Conservation (phyloP, 2,329 filamentous ascomycete species). For the Trichocomaceae sp. region DNA sequence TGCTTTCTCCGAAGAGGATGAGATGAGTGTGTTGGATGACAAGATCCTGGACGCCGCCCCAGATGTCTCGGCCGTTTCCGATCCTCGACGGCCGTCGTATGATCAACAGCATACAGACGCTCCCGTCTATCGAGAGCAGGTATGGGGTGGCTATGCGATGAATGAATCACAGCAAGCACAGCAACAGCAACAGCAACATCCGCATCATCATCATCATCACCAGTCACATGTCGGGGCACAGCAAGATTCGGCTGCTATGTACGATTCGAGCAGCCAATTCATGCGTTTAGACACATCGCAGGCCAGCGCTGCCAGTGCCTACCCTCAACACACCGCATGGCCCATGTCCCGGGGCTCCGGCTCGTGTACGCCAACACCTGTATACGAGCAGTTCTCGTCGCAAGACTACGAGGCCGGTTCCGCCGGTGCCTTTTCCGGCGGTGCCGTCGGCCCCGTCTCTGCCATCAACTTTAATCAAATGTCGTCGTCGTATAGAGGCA, state of each 20-base stretch:
- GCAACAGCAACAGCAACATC: slow-evolving; percentile 5
- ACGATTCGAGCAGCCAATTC: slow-evolving; percentile 52
- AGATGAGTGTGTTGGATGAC: slow-evolving; percentile 47
- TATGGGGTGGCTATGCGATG: slow-evolving; percentile 47
- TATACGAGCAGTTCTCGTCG: slow-evolving; percentile 58
- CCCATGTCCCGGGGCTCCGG: slow-evolving; percentile 59
- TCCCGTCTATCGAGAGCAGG: slow-evolving; percentile 43
- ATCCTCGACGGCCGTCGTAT: slow-evolving; percentile 41
- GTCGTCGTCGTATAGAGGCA: slow-evolving; percentile 40
- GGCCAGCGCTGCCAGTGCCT: slow-evolving; percentile 32
- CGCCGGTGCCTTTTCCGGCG: slow-evolving; percentile 37
- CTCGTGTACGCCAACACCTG: slow-evolving; percentile 66
- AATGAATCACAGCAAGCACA: slow-evolving; percentile 15
- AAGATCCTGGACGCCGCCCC: slow-evolving; percentile 46
- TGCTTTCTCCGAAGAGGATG: slow-evolving; percentile 42
- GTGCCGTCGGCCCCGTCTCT: slow-evolving; percentile 36
- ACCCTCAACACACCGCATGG: slow-evolving; percentile 53
- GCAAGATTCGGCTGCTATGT: slow-evolving; percentile 41
- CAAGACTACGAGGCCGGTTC: slow-evolving; percentile 45
- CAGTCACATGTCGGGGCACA: slow-evolving; percentile 23
- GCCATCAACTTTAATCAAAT: slow-evolving; percentile 34
- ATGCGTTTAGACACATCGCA: slow-evolving; percentile 52
- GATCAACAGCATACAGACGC: slow-evolving; percentile 25
- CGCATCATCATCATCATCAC: slow-evolving; percentile 26
- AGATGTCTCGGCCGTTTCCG: slow-evolving; percentile 43